Conservation (phyloP, 2,329 filamentous ascomycete genomes). For the Samsoniella hepiali region DNA sequence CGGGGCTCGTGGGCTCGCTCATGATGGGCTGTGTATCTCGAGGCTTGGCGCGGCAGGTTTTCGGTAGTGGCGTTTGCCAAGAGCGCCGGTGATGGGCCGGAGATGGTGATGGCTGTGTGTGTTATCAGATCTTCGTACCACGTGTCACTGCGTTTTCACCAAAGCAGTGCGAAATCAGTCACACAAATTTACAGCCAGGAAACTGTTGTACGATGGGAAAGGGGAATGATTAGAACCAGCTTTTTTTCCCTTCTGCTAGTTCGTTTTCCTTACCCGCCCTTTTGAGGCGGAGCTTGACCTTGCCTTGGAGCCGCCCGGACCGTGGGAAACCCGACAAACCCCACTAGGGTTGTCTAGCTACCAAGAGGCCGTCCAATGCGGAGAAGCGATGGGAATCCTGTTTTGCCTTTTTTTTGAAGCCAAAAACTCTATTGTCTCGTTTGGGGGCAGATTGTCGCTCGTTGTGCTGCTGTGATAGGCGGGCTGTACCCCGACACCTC, state of each 20-base stretch:
- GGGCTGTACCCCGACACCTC: not conserved
- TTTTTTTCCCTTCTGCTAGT: not conserved
- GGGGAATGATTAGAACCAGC: not conserved
- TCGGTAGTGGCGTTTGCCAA: not conserved
- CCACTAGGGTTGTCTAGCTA: not conserved
- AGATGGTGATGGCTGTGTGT: not conserved
- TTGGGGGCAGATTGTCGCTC: not conserved
- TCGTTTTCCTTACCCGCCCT: not conserved
- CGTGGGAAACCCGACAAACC: not conserved
- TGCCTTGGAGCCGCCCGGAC: not conserved
- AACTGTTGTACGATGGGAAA: not conserved
- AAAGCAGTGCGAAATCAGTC: not conserved
- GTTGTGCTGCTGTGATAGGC: not conserved
- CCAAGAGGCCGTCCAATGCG: not conserved
- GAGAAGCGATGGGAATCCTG: not conserved
- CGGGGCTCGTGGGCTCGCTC: conserved; percentile 8
- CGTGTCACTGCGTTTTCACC: too few relatives aligned
- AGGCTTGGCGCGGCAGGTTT: not conserved
- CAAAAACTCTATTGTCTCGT: not conserved
- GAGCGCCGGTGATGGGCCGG: not conserved
- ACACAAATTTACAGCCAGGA: not conserved
- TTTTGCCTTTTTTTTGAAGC: not conserved
- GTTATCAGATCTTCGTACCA: not conserved
- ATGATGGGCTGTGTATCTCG: not conserved
- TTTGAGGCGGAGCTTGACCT: conserved; percentile 1